Percentiles rank a stretch among this genome's conserved stretches.
Evolutionary conservation across 2,329 filamentous ascomycete species (phyloP).

Genomic region (Penicillium sp.): DNA sequence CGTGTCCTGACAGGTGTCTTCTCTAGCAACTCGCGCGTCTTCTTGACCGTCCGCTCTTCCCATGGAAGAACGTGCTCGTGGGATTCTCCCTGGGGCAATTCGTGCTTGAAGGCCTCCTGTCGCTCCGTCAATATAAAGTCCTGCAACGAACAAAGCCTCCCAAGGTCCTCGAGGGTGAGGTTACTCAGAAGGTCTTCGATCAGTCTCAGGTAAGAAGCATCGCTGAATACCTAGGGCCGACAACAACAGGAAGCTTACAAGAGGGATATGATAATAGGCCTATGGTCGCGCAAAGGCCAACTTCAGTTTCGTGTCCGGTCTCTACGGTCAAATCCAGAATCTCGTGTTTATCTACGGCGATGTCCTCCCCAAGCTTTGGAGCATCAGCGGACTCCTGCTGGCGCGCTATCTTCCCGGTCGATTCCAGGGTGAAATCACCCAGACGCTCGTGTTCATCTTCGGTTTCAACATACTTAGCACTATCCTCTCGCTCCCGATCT

Average conservation of each 20-base stretch:
- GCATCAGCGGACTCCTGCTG: constrained; percentile 69
- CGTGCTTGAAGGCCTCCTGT: constrained; percentile 82
- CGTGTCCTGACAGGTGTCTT: constrained; percentile 6
- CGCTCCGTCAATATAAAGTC: constrained; percentile 82
- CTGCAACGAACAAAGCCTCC: constrained; percentile 75
- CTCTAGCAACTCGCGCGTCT: constrained; percentile 68
- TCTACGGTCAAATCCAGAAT: constrained; percentile 85
- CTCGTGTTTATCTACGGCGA: constrained; percentile 85
- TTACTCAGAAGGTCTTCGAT: constrained; percentile 85
- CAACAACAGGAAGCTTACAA: constrained; percentile 1
- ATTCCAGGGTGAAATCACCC: constrained; percentile 87
- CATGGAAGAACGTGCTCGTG: constrained; percentile 95
- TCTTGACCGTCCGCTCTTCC: constrained; percentile 87
- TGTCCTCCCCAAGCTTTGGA: constrained; percentile 86
- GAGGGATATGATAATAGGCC: constrained; percentile 47
- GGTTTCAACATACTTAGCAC: constrained; percentile 79
- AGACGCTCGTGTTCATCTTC: constrained; percentile 89
- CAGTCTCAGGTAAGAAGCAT: constrained; percentile 67
- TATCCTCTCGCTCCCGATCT: constrained; percentile 70
- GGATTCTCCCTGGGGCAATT: constrained; percentile 92
- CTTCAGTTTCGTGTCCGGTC: constrained; percentile 73
- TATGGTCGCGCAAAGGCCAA: constrained; percentile 95
- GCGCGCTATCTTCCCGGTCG: constrained; percentile 67
- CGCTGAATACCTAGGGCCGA: neutral
- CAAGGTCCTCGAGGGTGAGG: constrained; percentile 80